A percentile compares a stretch with the other conserved stretches of the same genome.
phyloP scores from a whole-genome alignment of 257 asterid species.

The Solanum pinnatisectum region DNA sequence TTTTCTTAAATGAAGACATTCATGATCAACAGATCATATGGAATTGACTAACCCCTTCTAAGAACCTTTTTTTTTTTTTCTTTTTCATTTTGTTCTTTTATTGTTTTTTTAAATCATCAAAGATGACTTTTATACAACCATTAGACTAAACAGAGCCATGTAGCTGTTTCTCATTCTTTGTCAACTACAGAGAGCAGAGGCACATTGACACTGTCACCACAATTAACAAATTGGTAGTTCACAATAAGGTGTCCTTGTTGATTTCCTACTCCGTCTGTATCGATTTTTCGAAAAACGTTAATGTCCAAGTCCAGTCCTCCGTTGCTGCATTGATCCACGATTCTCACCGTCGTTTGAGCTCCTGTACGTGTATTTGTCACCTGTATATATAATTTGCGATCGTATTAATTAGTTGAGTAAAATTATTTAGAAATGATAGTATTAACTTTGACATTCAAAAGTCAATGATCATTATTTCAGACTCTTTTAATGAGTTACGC shows the following conservation, averaged over 20 bases:
- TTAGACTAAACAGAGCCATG: neutral
- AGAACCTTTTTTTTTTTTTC: neutral
- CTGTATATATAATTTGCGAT: neutral
- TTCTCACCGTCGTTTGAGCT: constrained; percentile 11
- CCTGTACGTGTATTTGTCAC: constrained; percentile 23
- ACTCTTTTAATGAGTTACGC: too few relatives aligned
- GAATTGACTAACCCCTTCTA: neutral
- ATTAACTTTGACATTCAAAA: too few relatives aligned
- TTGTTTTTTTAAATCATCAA: neutral
- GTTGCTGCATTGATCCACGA: constrained; percentile 24
- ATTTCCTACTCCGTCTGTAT: constrained; percentile 13
- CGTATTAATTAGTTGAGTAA: neutral
- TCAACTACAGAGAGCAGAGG: neutral
- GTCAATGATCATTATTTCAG: too few relatives aligned
- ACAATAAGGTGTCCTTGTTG: constrained; percentile 16
- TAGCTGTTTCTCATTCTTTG: neutral
- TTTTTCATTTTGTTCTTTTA: neutral
- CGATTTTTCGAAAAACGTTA: constrained; percentile 5
- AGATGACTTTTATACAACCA: neutral
- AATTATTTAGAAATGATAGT: too few relatives aligned
- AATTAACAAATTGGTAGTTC: constrained; percentile 17
- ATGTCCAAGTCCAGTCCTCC: constrained; percentile 26
- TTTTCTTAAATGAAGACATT: neutral
- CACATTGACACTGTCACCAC: constrained; percentile 1
- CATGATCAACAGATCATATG: neutral